phyloP scores from a whole-genome alignment of 129 eudicot genomes.

The Chrysanthemum makinoi region DNA sequence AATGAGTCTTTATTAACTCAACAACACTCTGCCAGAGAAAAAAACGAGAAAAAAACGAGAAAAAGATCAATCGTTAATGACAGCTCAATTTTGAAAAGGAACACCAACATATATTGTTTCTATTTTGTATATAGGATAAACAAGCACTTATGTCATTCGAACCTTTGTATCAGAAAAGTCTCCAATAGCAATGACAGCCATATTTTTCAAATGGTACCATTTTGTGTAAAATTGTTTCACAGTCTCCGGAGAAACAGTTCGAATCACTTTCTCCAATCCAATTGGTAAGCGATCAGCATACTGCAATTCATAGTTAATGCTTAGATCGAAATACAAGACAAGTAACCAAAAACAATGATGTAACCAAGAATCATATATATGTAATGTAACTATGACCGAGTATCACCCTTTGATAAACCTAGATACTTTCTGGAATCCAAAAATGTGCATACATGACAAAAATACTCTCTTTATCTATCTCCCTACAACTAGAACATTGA shows the following conservation, averaged over 20 bases:
- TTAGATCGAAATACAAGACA: not conserved
- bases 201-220: constrained; percentile 81
- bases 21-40: constrained; percentile 64
- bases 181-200: constrained; percentile 95
- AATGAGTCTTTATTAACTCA: constrained; percentile 74
- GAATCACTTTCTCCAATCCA: constrained; percentile 84
- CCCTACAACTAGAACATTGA: too few species aligned
- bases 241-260: constrained; percentile 66
- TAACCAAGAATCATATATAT: constrained; percentile 2
- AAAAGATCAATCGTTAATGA: not conserved
- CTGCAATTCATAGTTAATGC: constrained; percentile 36
- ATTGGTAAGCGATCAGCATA: constrained; percentile 94
- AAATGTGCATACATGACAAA: too few species aligned
- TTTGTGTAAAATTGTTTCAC: constrained; percentile 73
- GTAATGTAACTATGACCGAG: not conserved
- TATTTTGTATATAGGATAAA: constrained; percentile 5
- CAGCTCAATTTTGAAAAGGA: constrained; percentile 1
- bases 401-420: constrained; percentile 7
- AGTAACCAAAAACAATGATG: constrained; percentile 14
- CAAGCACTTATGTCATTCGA: constrained; percentile 19
- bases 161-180: constrained; percentile 94
- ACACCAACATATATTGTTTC: not conserved
- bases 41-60: too few species aligned
- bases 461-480: too few species aligned
- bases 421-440: too few species aligned